Evolutionary conservation across 73 alveolate species (phyloP).

Genomic region (Stentor roeselii): DNA sequence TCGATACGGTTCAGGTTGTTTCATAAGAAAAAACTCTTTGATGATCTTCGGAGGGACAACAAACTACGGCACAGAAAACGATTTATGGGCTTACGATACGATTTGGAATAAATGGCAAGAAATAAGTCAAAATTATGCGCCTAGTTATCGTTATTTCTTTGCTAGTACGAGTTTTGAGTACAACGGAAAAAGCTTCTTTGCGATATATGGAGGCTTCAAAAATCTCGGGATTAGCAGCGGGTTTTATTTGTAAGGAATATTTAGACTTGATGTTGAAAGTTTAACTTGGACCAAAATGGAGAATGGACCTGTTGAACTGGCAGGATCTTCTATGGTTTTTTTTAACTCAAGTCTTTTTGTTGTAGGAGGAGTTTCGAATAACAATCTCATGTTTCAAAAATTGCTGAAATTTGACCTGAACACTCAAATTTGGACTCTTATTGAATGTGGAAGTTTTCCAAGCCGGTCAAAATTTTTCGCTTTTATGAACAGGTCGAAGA

Average conservation of each 20-base stretch:
- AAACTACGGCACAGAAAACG: not conserved
- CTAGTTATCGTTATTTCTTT: not conserved
- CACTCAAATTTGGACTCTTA: not conserved
- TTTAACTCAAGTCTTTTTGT: not conserved
- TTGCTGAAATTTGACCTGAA: not conserved
- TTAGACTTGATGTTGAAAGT: not conserved
- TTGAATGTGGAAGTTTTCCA: too few species aligned
- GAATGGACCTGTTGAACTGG: not conserved
- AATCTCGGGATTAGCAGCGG: not conserved
- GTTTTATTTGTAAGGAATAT: constrained; percentile 3
- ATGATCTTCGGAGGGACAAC: not conserved
- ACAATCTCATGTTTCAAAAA: too few species aligned
- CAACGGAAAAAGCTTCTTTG: not conserved
- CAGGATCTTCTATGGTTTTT: not conserved
- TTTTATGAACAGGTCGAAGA: not conserved
- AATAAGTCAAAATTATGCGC: not conserved
- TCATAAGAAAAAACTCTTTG: not conserved
- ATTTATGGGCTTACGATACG: not conserved
- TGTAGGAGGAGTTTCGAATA: not conserved
- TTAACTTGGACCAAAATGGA: not conserved
- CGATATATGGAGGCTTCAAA: constrained; percentile 3
- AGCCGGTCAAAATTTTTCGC: too few species aligned
- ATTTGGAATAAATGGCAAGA: not conserved
- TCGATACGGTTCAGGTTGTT: too few species aligned
- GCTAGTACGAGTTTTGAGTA: not conserved